Evolutionary conservation across 2,329 filamentous ascomycete species (phyloP), one percentile per base, ranked within the genome.

Genomic region (Neopestalotiopsis clavispora): DNA sequence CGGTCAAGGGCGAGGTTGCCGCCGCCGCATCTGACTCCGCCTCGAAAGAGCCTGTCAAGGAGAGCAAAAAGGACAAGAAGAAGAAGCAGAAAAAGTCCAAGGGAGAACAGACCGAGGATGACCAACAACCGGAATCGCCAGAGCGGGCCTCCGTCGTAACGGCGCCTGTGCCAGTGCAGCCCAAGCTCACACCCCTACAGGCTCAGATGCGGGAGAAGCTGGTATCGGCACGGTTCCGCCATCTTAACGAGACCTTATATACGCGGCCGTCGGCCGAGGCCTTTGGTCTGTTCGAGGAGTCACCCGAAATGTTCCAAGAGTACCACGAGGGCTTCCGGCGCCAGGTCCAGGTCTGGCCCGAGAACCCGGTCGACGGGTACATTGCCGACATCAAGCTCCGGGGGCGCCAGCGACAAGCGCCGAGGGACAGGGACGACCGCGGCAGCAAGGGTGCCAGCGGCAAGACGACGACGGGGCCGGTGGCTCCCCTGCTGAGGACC

Each of bases 241-340:
- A 98, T 81, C 90, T 99, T 71, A 99, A 99, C 80, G 93, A 99
- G 84, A 95, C 94, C 0, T 90, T 99, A 14, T 99, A 99, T 84
- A 98, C 95, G 4, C 93, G 91, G 7, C 93, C 95, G 1, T 99
- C 96, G 0, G 85, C 86, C 45, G 90, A 96, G 72, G 93, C 96
- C n/a, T 90, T 96, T 74, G 83, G 87, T 65, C 89, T 98, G 30
- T 98, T 99, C 84, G 85, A 89, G 65, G 86, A 92, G 42, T 94
- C 93, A 64, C 96, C 96, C 0, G 94, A 97, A 78, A 95, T 98
- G 87, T 99, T 98, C 82, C 87, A 90, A 74, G 95, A 98, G 82
- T 99, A 99, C 81, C 96, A 99, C 82, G 92, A 94, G 70, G 96
- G 96, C 42, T 99, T 99, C 86, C 92, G 95, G 1, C 93, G 95